Base-by-base conservation (phyloP, 2,329 filamentous ascomycete species). In the Arachnomyces sp. region DNA sequence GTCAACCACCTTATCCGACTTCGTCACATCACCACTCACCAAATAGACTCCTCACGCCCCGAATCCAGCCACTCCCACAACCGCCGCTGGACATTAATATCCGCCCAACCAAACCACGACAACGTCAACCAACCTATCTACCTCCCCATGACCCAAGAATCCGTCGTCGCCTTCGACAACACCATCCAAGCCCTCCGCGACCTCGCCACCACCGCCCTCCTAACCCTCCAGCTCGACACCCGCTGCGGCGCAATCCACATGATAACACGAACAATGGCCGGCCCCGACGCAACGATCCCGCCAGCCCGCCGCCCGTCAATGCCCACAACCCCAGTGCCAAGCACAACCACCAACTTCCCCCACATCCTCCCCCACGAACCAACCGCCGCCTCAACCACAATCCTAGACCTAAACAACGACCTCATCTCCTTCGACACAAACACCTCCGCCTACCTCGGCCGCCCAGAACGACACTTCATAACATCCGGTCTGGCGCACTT, bases 361-460 rank as follows among this genome's bases (percentile, higher is more conserved):
- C 62, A 67, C 43, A 65, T 69, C 42, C 49, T 70, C 20, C 47
- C 59, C 33, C 58, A 59, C 28, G 61, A 58, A 18, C 66, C 66
- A 11, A 63, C 62, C 3, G 60, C 66, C 5, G 66, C 66, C 15
- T 68, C 64, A 2, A 79, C 86, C 3, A 73, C 81, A 40, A 83
- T 98, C 34, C 68, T 96, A n/a, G 73, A 74, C 13, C 76, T 98
- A 40, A 94, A 94, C 65, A 75, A 79, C 34, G 82, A 88, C 46
- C 74, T 98, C 20, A 80, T 93, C n/a, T 71, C 78, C 17, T 93
- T 94, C 60, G 89, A 95, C 59, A 87, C 90, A 53, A 88, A 83
- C 15, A 73, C 88, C 29, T 76, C 79, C 3, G 74, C 74, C 2
- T 86, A 83, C 58, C 73, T 96, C 4, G 81, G 84, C 3, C 65